Base-by-base conservation (phyloP, 202 grass and related monocot genomes). In the Dendrocalamus latiflorus region DNA sequence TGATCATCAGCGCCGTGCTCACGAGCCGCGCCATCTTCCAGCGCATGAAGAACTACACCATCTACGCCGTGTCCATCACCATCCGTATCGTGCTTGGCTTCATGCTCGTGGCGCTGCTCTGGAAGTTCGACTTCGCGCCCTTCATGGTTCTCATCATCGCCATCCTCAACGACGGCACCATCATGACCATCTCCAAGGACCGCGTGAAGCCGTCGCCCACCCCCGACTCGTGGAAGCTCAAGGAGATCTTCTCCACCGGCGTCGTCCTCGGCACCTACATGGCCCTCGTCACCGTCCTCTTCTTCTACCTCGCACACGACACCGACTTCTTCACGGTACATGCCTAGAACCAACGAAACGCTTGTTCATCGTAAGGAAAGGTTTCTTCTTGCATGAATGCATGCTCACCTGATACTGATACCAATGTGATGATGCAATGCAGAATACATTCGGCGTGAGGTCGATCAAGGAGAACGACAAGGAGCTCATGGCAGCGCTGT, bases 1-100 rank as follows among this genome's bases (percentile, higher is more conserved):
- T 97, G 5, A 97, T 97, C 58, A 72, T 97, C 2, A 91, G 86
- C 77, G 94, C 94, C 6, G 94, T 97, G 69, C 84, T 91, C 0
- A 97, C 94, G 0, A 91, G 88, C 92, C 74, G 94, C 10, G 83
- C 87, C 74, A 97, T 97, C 84, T 97, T 97, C 81, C 94, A 97
- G 78, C 77, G 94, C 1, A 97, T 97, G 94, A 97, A 97, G 86
- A 97, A 97, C 84, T 97, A 97, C 92, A 97, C 94, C 74, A 97
- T 97, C 70, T 97, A 97, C 83, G 94, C 92, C 26, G 90, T 97
- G 9, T 97, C 94, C 65, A 97, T 97, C 88, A 97, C 94, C 72
- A 97, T 97, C 39, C 90, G 92, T 2, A 94, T 97, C 77, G 92
- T 97, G 33, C 58, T 97, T 0, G 94, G 94, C 0, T 97, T 97